Percentiles rank a stretch among this genome's conserved stretches.
These are phyloP conservation scores for Globisporangium cystogenes DNA, from an alignment of 352 stramenopile genomes.

Conservation along the genomic window DNA sequence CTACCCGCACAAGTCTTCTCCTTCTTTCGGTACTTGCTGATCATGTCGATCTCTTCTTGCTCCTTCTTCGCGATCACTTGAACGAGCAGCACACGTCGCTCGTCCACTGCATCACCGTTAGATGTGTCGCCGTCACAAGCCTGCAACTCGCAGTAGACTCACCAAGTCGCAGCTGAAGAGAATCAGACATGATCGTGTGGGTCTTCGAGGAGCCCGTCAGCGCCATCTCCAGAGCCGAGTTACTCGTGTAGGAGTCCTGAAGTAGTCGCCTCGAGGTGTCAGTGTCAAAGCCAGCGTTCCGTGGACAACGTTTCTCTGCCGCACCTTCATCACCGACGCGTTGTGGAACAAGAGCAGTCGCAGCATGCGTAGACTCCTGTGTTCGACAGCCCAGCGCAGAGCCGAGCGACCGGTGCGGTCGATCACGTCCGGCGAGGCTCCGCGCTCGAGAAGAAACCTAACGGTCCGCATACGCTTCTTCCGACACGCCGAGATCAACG, in stretches of 20 bases:
- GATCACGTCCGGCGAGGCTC: slow-evolving; percentile 30
- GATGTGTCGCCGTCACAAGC: neutral
- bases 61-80: slow-evolving; percentile 26
- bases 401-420: slow-evolving; percentile 41
- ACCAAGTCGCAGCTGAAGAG: slow-evolving; percentile 43
- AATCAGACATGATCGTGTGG: slow-evolving; percentile 30
- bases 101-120: slow-evolving; percentile 5
- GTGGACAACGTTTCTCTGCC: no score
- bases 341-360: slow-evolving; percentile 31
- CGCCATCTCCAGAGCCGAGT: slow-evolving; percentile 43
- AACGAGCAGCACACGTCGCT: slow-evolving; percentile 27
- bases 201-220: slow-evolving; percentile 20
- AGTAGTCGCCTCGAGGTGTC: neutral
- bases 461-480: slow-evolving; percentile 32
- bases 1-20: neutral
- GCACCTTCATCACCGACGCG: slow-evolving; percentile 31
- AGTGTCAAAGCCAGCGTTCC: neutral
- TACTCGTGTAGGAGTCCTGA: slow-evolving; percentile 40
- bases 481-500: slow-evolving; percentile 41
- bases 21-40: slow-evolving; percentile 21
- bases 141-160: slow-evolving; percentile 1
- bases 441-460: slow-evolving; percentile 36
- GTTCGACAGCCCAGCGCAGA: slow-evolving; percentile 40
- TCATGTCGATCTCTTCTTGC: slow-evolving; percentile 27
- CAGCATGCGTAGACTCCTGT: slow-evolving; percentile 28